Conservation (phyloP, 805 yeast species). For the Spathaspora boniae region DNA sequence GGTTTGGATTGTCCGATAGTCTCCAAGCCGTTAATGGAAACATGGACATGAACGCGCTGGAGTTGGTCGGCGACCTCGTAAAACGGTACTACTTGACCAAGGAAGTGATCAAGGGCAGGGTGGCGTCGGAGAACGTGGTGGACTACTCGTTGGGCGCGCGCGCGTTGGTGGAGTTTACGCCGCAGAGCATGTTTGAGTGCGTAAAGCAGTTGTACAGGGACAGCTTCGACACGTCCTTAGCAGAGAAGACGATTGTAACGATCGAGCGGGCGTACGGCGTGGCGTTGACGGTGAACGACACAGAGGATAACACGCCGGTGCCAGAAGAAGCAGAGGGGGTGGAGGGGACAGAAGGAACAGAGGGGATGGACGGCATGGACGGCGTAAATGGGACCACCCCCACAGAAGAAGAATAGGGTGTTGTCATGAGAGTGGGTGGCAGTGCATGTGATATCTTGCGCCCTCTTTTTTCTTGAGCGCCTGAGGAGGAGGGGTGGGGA, state of each 20-base stretch:
- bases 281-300: conserved; percentile 11
- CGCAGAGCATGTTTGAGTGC: conserved; percentile 23
- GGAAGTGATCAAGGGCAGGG: conserved; percentile 11
- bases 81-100: conserved; percentile 27
- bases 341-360: not conserved
- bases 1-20: conserved; percentile 27
- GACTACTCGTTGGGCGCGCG: conserved; percentile 32
- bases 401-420: too few species aligned
- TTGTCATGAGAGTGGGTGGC: too few species aligned
- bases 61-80: conserved; percentile 23
- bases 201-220: conserved; percentile 23
- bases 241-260: conserved; percentile 18
- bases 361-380: too few species aligned
- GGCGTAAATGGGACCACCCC: too few species aligned
- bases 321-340: not conserved
- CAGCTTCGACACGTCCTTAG: conserved; percentile 18
- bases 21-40: conserved; percentile 17
- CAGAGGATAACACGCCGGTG: conserved; percentile 1
- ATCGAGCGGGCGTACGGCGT: conserved; percentile 23
- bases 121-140: conserved; percentile 15
- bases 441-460: too few species aligned
- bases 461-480: too few species aligned
- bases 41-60: conserved; percentile 18
- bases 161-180: conserved; percentile 29
- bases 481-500: too few species aligned